Percentiles rank a stretch among this genome's conserved stretches.
phyloP scores from a whole-genome alignment of 495 filamentous ascomycete species.

The Hypomontagnella submonticulosa region DNA sequence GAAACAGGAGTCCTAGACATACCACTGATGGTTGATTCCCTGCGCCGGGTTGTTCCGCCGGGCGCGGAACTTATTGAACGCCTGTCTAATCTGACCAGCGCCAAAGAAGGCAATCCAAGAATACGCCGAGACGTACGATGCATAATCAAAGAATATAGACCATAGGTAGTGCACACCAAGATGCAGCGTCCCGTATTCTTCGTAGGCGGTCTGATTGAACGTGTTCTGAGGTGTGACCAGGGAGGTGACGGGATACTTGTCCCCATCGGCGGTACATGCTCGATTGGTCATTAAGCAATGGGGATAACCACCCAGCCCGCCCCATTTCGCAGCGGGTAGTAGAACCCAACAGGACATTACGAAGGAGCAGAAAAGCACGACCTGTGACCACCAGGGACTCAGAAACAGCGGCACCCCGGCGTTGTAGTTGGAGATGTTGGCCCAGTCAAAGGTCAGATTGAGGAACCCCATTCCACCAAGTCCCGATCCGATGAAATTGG shows the following conservation, averaged over 20 bases:
- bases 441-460: conserved; percentile 67
- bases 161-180: conserved; percentile 65
- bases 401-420: conserved; percentile 61
- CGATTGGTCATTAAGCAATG: conserved; percentile 66
- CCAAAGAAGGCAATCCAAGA: conserved; percentile 68
- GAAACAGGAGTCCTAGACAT: background rate
- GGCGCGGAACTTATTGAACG: conserved; percentile 53
- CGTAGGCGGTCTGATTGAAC: conserved; percentile 65
- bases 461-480: conserved; percentile 69
- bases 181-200: conserved; percentile 61
- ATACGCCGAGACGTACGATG: conserved; percentile 64
- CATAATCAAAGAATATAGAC: conserved; percentile 68
- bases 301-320: conserved; percentile 60
- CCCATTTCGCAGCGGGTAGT: conserved; percentile 66
- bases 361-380: conserved; percentile 63
- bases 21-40: conserved; percentile 61
- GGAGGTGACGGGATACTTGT: conserved; percentile 57
- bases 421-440: conserved; percentile 63
- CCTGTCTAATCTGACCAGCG: conserved; percentile 56
- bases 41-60: conserved; percentile 45
- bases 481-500: conserved; percentile 68
- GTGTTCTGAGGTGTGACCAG: conserved; percentile 60
- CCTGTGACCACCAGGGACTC: conserved; percentile 67
- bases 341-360: conserved; percentile 67
- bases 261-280: conserved; percentile 59